Evolutionary conservation across 2,329 filamentous ascomycete species (phyloP).

Genomic region (Penicillium palitans): DNA sequence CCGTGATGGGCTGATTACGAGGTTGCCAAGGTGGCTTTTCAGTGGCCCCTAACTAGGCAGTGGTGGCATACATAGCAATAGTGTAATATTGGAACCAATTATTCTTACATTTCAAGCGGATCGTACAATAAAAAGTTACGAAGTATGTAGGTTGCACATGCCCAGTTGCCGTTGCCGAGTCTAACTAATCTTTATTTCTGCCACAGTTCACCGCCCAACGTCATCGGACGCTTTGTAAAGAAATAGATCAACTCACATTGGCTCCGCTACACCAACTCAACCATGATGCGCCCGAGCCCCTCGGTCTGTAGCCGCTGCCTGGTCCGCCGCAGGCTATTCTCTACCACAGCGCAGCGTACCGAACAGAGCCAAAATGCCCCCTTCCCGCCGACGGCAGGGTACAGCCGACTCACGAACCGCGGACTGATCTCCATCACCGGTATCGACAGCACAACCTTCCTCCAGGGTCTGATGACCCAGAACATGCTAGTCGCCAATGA

Average conservation of each 20-base stretch:
- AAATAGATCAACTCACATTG: slow-evolving; percentile 18
- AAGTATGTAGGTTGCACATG: too few relatives aligned
- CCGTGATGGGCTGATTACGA: background rate
- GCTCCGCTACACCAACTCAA: slow-evolving; percentile 14
- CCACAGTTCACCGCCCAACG: slow-evolving; percentile 29
- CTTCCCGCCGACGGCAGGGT: slow-evolving; percentile 45
- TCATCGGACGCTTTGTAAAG: slow-evolving; percentile 30
- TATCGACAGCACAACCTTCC: slow-evolving; percentile 74
- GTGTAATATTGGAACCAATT: background rate
- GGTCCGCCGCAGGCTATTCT: slow-evolving; percentile 30
- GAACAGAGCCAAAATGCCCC: slow-evolving; percentile 30
- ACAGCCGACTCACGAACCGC: slow-evolving; percentile 65
- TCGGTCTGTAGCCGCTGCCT: slow-evolving; percentile 36
- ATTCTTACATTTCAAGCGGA: background rate
- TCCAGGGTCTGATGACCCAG: slow-evolving; percentile 84
- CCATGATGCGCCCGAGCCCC: slow-evolving; percentile 36
- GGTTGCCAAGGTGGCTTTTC: background rate
- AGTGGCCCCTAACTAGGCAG: background rate
- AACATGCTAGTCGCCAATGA: slow-evolving; percentile 57
- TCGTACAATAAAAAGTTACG: too few relatives aligned
- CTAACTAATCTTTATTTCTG: slow-evolving; percentile 23
- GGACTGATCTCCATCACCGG: slow-evolving; percentile 78
- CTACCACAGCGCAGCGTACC: slow-evolving; percentile 22
- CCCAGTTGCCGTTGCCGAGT: too few relatives aligned
- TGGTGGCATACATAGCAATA: background rate